A percentile compares a stretch with the other conserved stretches of the same genome.
phyloP scores from a whole-genome alignment of 2,329 filamentous ascomycete species.

The Cercospora nicotianae region DNA sequence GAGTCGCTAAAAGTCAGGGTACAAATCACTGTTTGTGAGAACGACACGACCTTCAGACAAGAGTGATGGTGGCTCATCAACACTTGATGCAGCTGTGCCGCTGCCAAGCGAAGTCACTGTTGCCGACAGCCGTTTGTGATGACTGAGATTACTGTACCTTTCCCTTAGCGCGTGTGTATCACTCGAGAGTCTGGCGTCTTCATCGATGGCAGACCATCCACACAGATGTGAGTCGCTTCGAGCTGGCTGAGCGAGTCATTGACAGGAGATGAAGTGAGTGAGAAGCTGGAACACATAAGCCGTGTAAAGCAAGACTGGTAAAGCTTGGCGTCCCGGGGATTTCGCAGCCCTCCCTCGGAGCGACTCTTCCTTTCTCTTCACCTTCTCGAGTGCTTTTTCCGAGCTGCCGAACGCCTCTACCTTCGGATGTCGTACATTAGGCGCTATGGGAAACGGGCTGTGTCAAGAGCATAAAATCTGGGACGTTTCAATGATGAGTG shows the following conservation, averaged over 20 bases:
- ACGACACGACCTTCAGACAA: background rate
- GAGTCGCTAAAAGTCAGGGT: no score
- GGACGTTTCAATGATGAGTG: background rate
- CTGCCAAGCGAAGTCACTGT: background rate
- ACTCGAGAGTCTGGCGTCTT: background rate
- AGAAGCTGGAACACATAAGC: background rate
- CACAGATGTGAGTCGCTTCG: background rate
- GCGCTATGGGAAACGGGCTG: background rate
- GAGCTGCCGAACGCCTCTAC: background rate
- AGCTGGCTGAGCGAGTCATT: background rate
- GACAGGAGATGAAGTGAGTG: background rate
- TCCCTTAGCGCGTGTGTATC: background rate
- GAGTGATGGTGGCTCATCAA: background rate
- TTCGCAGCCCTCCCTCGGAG: background rate
- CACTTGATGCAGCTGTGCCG: background rate
- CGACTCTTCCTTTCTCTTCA: background rate
- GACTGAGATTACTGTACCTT: background rate
- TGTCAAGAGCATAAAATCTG: background rate
- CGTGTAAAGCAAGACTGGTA: background rate
- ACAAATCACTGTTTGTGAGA: background rate
- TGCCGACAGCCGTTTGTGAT: background rate
- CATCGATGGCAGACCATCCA: background rate
- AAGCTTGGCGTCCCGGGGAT: background rate
- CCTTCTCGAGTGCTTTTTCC: background rate
- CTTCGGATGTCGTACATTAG: background rate